phyloP scores from a whole-genome alignment of 176 grass and related monocot genomes.

The Carex pumila region DNA sequence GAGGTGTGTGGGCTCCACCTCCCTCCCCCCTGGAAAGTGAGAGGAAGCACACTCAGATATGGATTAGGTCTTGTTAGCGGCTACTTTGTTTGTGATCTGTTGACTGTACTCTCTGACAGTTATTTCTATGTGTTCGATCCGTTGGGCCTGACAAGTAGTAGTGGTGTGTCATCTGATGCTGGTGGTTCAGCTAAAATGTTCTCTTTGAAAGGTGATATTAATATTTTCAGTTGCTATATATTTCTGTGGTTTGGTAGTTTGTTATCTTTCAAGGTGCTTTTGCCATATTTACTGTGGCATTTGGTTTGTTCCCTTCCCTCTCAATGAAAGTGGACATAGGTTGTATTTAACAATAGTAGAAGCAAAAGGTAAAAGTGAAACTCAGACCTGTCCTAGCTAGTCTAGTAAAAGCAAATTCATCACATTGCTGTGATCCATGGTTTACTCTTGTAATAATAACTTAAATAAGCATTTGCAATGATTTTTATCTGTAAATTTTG shows the following conservation, averaged over 20 bases:
- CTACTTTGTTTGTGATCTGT: conserved; percentile 82
- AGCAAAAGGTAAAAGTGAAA: neutral
- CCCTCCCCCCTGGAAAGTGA: conserved; percentile 89
- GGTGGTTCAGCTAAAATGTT: conserved; percentile 68
- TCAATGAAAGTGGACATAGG: neutral
- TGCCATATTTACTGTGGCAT: neutral
- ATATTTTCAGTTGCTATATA: neutral
- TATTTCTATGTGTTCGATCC: conserved; percentile 95
- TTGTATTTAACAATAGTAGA: neutral
- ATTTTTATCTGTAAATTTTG: conserved; percentile 5
- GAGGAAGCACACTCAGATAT: conserved; percentile 71
- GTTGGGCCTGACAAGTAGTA: conserved; percentile 63
- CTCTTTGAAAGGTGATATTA: conserved; percentile 67
- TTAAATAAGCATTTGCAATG: neutral
- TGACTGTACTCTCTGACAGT: conserved; percentile 82
- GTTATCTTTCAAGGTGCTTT: neutral
- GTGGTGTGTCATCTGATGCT: conserved; percentile 39
- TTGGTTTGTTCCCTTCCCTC: neutral
- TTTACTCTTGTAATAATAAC: neutral
- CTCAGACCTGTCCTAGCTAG: neutral
- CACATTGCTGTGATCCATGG: neutral
- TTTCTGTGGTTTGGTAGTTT: neutral
- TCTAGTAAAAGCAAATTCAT: neutral
- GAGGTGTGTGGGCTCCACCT: conserved; percentile 83
- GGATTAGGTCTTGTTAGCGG: conserved; percentile 87